A percentile compares a stretch with the other conserved stretches of the same genome.
phyloP scores from a whole-genome alignment of 2,329 filamentous ascomycete species.

The Exophiala calicioides region DNA sequence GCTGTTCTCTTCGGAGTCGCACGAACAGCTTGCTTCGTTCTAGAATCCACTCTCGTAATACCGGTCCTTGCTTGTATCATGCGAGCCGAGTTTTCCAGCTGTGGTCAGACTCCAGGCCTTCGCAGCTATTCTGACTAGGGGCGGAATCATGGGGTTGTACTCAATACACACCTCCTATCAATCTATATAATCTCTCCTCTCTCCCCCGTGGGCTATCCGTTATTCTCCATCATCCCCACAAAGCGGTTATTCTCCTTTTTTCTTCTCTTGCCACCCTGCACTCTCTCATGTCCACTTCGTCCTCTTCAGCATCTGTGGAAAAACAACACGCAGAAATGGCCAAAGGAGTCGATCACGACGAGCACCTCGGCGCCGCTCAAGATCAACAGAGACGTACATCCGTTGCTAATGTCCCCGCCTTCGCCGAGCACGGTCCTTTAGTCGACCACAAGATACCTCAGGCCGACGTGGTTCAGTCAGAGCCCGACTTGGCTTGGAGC shows the following conservation, averaged over 20 bases:
- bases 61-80: too few relatives aligned
- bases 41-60: too few relatives aligned
- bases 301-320: conserved; percentile 15
- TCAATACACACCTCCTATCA: not conserved
- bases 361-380: conserved; percentile 18
- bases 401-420: conserved; percentile 16
- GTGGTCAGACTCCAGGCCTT: too few relatives aligned
- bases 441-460: conserved; percentile 39
- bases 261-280: conserved; percentile 5
- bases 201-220: conserved; percentile 16
- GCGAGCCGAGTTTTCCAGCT: too few relatives aligned
- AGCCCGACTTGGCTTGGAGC: conserved; percentile 52
- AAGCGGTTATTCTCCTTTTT: conserved; percentile 4
- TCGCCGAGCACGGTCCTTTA: conserved; percentile 36
- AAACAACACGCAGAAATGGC: conserved; percentile 18
- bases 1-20: too few relatives aligned
- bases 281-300: conserved; percentile 15
- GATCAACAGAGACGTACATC: conserved; percentile 17
- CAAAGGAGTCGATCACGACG: conserved; percentile 18
- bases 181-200: conserved; percentile 21
- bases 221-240: conserved; percentile 19
- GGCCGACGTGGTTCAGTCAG: conserved; percentile 30
- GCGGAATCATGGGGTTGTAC: conserved; percentile 18
- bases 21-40: too few relatives aligned
- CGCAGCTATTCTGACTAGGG: not conserved